phyloP scores from a whole-genome alignment of 768 basidiomycete genomes.

The Mycena capillaripes region DNA sequence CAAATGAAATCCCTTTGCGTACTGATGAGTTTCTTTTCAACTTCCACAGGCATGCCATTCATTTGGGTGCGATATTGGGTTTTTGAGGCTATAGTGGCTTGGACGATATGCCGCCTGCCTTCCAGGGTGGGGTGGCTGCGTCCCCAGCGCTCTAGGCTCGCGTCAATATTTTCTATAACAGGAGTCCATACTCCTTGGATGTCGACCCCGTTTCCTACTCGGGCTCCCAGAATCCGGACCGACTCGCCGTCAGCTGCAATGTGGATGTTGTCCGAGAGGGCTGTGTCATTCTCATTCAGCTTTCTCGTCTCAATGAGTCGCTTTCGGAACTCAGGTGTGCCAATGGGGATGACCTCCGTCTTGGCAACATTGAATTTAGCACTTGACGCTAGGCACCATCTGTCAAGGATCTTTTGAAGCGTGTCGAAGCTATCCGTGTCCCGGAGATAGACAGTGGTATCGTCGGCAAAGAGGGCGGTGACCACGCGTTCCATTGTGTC shows the following conservation, averaged over 20 bases:
- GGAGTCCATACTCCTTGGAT: background rate
- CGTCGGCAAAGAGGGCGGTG: background rate
- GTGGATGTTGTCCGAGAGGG: background rate
- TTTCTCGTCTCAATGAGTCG: background rate
- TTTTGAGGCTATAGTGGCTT: slow-evolving; percentile 45
- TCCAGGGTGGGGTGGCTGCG: background rate
- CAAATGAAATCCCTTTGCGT: slow-evolving; percentile 46
- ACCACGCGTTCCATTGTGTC: background rate
- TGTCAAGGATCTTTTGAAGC: background rate
- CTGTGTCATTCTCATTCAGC: background rate
- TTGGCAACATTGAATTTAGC: background rate
- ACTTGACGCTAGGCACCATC: background rate
- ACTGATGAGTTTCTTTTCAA: slow-evolving; percentile 38
- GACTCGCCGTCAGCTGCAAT: background rate
- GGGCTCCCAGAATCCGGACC: background rate
- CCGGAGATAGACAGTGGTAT: background rate
- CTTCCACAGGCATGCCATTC: slow-evolving; percentile 51
- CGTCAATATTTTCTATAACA: background rate
- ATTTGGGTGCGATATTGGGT: slow-evolving; percentile 52
- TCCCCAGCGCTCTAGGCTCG: background rate
- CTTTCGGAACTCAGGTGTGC: background rate
- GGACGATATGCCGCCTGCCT: slow-evolving; percentile 30
- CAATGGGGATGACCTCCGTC: background rate
- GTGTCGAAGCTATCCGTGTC: background rate
- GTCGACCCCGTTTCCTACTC: background rate